Base-by-base conservation (phyloP, 345 rosid genomes). In the Iberis pinnata region DNA sequence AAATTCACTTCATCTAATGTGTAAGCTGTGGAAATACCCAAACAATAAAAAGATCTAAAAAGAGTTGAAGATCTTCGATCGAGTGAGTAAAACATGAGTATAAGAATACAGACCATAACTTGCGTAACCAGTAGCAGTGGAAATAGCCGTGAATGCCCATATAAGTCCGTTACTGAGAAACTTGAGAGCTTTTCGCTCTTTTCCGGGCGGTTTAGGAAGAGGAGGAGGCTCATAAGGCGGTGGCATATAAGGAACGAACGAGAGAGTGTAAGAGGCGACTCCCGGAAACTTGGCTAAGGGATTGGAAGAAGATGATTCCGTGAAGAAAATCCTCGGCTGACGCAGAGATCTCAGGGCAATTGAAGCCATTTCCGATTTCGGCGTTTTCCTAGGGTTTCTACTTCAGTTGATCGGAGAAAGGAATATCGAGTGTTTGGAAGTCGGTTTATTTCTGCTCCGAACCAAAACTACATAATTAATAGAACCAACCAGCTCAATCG, bases 1-100 rank as follows among this genome's bases (percentile, higher is more conserved):
- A 77, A 74, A 27, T 78, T 81, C 36, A 85, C 72, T 69, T 92
- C 90, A 58, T 83, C 85, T 46, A 76, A 56, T 25, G 86, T 49
- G 65, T 76, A 85, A 2, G 84, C 98, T 88, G 78, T 78, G n/a
- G n/a, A n/a, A n/a, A 58, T 31, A 58, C 18, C 31, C 50, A 37
- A 9, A 6, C 44, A 37, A n/a, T n/a, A 43, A 58, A 13, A 53
- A 18, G 27, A n/a, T n/a, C n/a, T 7, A 9, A 9, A 3, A n/a
- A 18, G 49, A 45, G 54, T n/a, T 19, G 7, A 8, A 16, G 7
- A 9, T 12, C 17, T 32, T n/a, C 40, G 12, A 12, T 18, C 17
- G 12, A 18, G 12, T 7, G 19, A 49, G 13, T 18, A n/a, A 32
- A 37, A 46, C 7, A 27, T 1, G 8, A n/a, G n/a, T 9, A 5